phyloP scores from a whole-genome alignment of 75 land plant species.

The Picea sitchensis region DNA sequence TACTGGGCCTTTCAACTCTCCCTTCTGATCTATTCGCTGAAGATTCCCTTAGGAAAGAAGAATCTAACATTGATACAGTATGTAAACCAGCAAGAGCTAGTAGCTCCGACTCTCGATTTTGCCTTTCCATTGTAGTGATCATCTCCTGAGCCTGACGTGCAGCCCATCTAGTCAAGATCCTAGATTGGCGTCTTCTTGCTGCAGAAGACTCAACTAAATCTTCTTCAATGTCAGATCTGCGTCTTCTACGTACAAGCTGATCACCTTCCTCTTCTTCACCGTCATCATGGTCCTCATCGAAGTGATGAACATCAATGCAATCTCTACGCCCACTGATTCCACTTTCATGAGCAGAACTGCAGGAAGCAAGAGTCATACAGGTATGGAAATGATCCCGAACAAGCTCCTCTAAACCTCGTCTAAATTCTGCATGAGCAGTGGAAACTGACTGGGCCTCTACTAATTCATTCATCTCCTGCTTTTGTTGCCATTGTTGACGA shows the following conservation, averaged over 20 bases:
- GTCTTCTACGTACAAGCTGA: slow-evolving; percentile 37
- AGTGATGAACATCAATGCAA: slow-evolving; percentile 10
- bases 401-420: slow-evolving; percentile 77
- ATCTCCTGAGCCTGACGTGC: slow-evolving; percentile 79
- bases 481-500: slow-evolving; percentile 60
- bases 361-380: slow-evolving; percentile 74
- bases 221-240: slow-evolving; percentile 50
- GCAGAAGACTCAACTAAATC: slow-evolving; percentile 54
- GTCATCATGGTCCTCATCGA: slow-evolving; percentile 12
- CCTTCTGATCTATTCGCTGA: slow-evolving; percentile 41
- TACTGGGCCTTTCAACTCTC: slow-evolving; percentile 45
- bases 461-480: slow-evolving; percentile 31
- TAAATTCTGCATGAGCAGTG: slow-evolving; percentile 53
- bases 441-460: slow-evolving; percentile 33
- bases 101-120: slow-evolving; percentile 74
- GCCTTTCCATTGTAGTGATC: slow-evolving; percentile 87
- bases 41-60: slow-evolving; percentile 77
- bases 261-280: slow-evolving; percentile 40
- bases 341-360: slow-evolving; percentile 46
- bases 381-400: slow-evolving; percentile 76
- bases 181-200: slow-evolving; percentile 59
- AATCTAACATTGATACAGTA: slow-evolving; percentile 87
- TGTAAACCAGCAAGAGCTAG: slow-evolving; percentile 87
- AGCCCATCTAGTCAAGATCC: slow-evolving; percentile 77
- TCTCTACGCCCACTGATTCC: slow-evolving; percentile 23